A percentile compares a stretch with the other conserved stretches of the same genome.
Conservation (phyloP, 2,329 filamentous ascomycete genomes). For the Ophidiomyces ophidiicola region DNA sequence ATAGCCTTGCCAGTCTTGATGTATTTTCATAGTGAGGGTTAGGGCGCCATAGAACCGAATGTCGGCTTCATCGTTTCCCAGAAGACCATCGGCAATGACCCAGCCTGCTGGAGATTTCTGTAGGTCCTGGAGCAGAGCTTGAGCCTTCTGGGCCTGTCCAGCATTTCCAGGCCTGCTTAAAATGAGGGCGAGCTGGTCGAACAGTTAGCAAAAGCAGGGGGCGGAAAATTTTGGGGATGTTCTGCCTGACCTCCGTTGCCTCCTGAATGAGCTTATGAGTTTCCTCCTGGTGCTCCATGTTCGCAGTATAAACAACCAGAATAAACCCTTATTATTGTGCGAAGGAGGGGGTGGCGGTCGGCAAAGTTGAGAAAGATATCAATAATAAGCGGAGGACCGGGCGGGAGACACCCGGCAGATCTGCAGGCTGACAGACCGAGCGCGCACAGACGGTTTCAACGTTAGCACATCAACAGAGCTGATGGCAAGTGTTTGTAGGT, state of each 20-base stretch:
- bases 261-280: constrained; percentile 21
- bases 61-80: constrained; percentile 57
- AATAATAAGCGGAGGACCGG: too few species aligned
- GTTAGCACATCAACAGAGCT: too few species aligned
- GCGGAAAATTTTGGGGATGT: not conserved
- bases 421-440: too few species aligned
- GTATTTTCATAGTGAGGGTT: constrained; percentile 88
- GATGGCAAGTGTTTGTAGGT: too few species aligned
- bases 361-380: too few species aligned
- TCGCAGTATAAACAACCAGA: not conserved
- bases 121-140: constrained; percentile 64
- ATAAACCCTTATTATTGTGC: not conserved
- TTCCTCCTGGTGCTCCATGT: constrained; percentile 22
- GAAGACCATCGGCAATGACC: constrained; percentile 66
- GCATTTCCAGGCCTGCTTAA: constrained; percentile 35
- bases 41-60: constrained; percentile 86
- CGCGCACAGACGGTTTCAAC: too few species aligned
- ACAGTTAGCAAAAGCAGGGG: not conserved
- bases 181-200: constrained; percentile 28
- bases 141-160: constrained; percentile 41
- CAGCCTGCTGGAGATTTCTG: constrained; percentile 74
- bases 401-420: too few species aligned
- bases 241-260: constrained; percentile 20
- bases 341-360: too few species aligned
- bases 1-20: constrained; percentile 60